phyloP scores from a whole-genome alignment of 2,329 filamentous ascomycete species.

The Cordyceps militaris region DNA sequence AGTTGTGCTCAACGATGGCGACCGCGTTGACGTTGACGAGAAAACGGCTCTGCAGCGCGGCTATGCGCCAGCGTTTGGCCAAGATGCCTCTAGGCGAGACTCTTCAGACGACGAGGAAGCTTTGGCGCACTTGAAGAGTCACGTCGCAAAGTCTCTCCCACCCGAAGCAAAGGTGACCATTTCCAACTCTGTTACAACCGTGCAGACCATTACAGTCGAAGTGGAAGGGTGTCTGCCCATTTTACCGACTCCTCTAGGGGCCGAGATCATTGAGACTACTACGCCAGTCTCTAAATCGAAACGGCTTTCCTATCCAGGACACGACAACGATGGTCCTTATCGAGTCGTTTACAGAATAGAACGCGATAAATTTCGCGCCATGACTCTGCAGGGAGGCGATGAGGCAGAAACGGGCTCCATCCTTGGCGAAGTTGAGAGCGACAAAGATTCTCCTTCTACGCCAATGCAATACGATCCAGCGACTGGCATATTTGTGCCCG shows the following conservation, averaged over 20 bases:
- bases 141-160: constrained; percentile 48
- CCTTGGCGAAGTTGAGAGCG: constrained; percentile 23
- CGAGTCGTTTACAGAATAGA: constrained; percentile 54
- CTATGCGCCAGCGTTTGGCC: not conserved
- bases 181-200: constrained; percentile 51
- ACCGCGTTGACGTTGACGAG: constrained; percentile 47
- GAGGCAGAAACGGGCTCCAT: constrained; percentile 22
- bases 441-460: constrained; percentile 16
- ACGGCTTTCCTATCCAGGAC: constrained; percentile 16
- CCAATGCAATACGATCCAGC: constrained; percentile 12
- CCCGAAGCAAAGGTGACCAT: constrained; percentile 52
- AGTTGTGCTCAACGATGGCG: constrained; percentile 53
- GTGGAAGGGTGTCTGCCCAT: constrained; percentile 47
- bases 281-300: constrained; percentile 20
- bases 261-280: constrained; percentile 51
- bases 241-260: constrained; percentile 48
- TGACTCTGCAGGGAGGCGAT: constrained; percentile 29
- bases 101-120: constrained; percentile 34
- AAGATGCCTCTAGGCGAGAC: not conserved
- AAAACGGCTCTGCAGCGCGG: constrained; percentile 17
- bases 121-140: constrained; percentile 39
- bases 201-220: constrained; percentile 58
- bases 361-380: constrained; percentile 42
- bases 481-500: constrained; percentile 7
- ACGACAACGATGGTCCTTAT: constrained; percentile 32